Evolutionary conservation across 257 asterid genomes (phyloP).

Genomic region (Solanum piurae): DNA sequence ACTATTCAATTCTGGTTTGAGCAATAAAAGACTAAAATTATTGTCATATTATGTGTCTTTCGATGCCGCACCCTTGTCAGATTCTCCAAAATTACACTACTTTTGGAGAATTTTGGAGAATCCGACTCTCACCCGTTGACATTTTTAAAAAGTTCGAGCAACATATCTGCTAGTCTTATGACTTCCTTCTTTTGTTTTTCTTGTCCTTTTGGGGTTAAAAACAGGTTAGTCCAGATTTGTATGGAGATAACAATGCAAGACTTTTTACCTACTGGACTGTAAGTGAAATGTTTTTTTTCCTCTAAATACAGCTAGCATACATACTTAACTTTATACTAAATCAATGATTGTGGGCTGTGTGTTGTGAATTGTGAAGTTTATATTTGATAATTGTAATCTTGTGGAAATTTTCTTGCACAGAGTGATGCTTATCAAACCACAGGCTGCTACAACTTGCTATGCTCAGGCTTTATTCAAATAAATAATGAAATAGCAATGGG

Average conservation of each 20-base stretch:
- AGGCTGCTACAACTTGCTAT: conserved; percentile 78
- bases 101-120: not conserved
- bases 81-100: not conserved
- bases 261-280: conserved; percentile 97
- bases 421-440: conserved; percentile 81
- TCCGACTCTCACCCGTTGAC: not conserved
- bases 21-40: not conserved
- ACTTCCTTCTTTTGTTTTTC: not conserved
- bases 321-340: not conserved
- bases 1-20: not conserved
- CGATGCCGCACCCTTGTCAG: too few species aligned
- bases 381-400: conserved; percentile 10
- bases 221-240: conserved; percentile 87
- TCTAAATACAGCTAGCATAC: conserved; percentile 23
- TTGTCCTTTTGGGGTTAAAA: not conserved
- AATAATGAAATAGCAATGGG: conserved; percentile 68
- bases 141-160: not conserved
- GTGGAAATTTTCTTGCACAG: conserved; percentile 31
- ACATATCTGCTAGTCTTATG: not conserved
- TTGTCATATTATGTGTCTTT: not conserved
- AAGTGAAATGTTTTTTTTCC: conserved; percentile 15
- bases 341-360: not conserved
- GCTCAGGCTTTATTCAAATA: conserved; percentile 78
- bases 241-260: conserved; percentile 77
- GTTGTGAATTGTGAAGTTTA: not conserved